These are phyloP conservation scores for Stagonosporopsis tanaceti DNA, from an alignment of 2,329 filamentous ascomycete genomes.

Conservation along the genomic window DNA sequence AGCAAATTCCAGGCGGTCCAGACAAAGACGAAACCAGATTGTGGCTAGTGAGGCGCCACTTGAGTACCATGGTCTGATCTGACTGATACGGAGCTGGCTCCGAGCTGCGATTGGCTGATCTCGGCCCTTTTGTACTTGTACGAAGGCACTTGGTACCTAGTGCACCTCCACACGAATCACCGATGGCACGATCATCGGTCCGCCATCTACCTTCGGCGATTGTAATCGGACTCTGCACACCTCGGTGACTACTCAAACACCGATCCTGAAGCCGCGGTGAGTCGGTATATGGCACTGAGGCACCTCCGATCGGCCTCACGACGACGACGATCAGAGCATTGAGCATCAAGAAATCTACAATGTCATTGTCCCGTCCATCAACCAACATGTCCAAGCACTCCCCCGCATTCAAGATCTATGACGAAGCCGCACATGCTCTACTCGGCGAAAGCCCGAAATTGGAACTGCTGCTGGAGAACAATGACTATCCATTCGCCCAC, in stretches of 20 bases:
- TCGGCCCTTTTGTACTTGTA: slow-evolving; percentile 1
- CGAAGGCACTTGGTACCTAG: background rate
- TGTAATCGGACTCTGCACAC: slow-evolving; percentile 1
- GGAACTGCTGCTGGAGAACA: slow-evolving; percentile 22
- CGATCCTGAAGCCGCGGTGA: slow-evolving; percentile 9
- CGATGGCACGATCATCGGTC: slow-evolving; percentile 8
- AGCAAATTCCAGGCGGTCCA: background rate
- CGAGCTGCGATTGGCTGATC: slow-evolving; percentile 5
- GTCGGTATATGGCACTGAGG: slow-evolving; percentile 4
- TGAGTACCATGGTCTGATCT: slow-evolving; percentile 2
- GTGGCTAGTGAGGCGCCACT: slow-evolving; percentile 11
- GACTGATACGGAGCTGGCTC: slow-evolving; percentile 14
- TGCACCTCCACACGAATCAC: slow-evolving; percentile 13
- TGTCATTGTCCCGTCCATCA: background rate
- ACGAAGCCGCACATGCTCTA: slow-evolving; percentile 18
- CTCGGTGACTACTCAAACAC: background rate
- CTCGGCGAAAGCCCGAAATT: slow-evolving; percentile 19
- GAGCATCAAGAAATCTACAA: background rate
- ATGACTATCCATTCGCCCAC: slow-evolving; percentile 74
- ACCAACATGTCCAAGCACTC: slow-evolving; percentile 10
- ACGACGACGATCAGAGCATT: background rate
- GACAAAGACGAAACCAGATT: slow-evolving; percentile 2
- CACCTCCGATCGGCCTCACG: background rate
- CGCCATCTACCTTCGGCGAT: slow-evolving; percentile 10
- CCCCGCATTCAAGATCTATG: slow-evolving; percentile 14